Evolutionary conservation across 257 asterid genomes (phyloP).

Genomic region (Solanum pinnatisectum): DNA sequence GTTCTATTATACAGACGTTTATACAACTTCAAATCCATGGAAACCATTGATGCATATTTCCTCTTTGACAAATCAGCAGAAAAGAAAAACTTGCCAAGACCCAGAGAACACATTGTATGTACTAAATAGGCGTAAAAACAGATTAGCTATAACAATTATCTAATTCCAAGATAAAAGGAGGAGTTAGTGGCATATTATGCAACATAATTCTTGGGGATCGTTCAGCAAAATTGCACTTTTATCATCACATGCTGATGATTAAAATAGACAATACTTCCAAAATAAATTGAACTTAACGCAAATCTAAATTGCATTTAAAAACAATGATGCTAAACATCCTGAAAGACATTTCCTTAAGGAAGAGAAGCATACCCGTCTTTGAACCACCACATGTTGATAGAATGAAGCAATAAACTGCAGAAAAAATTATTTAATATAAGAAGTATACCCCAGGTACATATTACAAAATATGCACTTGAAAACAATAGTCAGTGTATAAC

Average conservation of each 20-base stretch:
- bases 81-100: background rate
- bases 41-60: background rate
- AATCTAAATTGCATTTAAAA: background rate
- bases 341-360: background rate
- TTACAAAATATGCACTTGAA: background rate
- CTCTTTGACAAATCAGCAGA: background rate
- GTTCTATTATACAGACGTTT: background rate
- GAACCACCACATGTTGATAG: constrained; percentile 95
- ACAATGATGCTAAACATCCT: background rate
- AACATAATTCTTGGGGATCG: background rate
- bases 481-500: background rate
- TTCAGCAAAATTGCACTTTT: background rate
- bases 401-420: constrained; percentile 92
- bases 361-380: constrained; percentile 61
- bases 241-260: background rate
- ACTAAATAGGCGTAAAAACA: background rate
- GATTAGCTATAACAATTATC: background rate
- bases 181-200: background rate
- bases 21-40: background rate
- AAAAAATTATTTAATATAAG: background rate
- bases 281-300: background rate
- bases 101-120: background rate
- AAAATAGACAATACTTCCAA: background rate
- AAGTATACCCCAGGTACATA: background rate
- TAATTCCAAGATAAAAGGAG: background rate